Evolutionary conservation across 2,329 filamentous ascomycete genomes (phyloP).

Genomic region (Penicillium brasilianum): DNA sequence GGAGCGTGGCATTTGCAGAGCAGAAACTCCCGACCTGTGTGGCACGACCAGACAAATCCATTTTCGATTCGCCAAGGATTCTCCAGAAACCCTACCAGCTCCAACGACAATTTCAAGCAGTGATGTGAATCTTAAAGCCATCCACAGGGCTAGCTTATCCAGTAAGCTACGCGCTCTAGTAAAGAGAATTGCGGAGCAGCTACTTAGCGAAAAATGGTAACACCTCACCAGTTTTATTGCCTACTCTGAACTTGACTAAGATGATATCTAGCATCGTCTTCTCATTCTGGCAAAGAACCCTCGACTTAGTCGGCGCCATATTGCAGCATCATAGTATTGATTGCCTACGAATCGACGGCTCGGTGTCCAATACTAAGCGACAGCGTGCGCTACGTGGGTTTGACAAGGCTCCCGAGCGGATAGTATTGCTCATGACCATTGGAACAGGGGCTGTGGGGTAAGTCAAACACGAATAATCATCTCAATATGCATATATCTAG

Average conservation of each 20-base stretch:
- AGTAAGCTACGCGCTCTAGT: not conserved
- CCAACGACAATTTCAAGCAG: not conserved
- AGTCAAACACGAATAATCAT: not conserved
- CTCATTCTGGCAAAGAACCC: not conserved
- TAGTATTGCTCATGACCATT: slow-evolving; percentile 5
- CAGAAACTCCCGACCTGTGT: not conserved
- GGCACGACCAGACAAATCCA: not conserved
- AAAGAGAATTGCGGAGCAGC: not conserved
- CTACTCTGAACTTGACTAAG: not conserved
- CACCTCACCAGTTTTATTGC: not conserved
- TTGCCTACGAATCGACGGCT: slow-evolving; percentile 3
- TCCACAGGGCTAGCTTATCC: not conserved
- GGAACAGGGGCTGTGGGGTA: slow-evolving; percentile 6
- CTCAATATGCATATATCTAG: not conserved
- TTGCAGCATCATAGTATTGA: not conserved
- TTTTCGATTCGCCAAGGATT: not conserved
- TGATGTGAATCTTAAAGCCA: not conserved
- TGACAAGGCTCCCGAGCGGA: not conserved
- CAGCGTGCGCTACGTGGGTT: not conserved
- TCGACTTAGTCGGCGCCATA: not conserved
- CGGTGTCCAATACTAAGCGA: not conserved
- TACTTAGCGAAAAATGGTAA: not conserved
- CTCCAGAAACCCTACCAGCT: not conserved
- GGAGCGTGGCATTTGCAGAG: not conserved
- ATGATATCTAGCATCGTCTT: not conserved